Conservation (phyloP, 1,284 basidiomycete species). For the Ganoderma sp. region DNA sequence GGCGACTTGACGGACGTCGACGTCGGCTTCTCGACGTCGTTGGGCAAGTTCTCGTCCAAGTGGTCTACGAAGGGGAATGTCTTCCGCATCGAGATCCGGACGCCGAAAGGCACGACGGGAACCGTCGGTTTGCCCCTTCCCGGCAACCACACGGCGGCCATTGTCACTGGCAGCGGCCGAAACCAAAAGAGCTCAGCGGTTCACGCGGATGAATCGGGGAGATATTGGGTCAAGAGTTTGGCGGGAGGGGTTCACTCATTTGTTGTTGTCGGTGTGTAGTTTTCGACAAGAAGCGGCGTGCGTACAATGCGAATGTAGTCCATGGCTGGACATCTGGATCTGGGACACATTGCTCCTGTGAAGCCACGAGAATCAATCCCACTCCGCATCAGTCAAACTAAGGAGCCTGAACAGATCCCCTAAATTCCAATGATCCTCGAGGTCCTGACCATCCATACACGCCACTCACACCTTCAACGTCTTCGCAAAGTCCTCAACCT, state of each 20-base stretch:
- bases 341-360: background rate
- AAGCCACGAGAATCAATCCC: background rate
- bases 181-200: background rate
- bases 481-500: slow-evolving; percentile 13
- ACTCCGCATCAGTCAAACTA: background rate
- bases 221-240: slow-evolving; percentile 21
- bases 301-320: background rate
- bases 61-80: slow-evolving; percentile 14
- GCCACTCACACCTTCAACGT: slow-evolving; percentile 38
- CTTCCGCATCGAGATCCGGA: slow-evolving; percentile 23
- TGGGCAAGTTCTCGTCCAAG: slow-evolving; percentile 27
- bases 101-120: slow-evolving; percentile 26
- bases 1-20: slow-evolving; percentile 27
- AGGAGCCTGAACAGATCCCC: background rate
- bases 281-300: background rate
- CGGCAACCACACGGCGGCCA: slow-evolving; percentile 10
- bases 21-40: slow-evolving; percentile 25
- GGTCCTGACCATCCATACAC: background rate
- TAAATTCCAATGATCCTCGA: background rate
- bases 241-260: slow-evolving; percentile 25
- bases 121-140: slow-evolving; percentile 26
- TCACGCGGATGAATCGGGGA: slow-evolving; percentile 19
- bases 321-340: background rate
- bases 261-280: slow-evolving; percentile 15
- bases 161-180: background rate